Percentiles rank a stretch among this genome's conserved stretches.
Evolutionary conservation across 306 rosid genomes (phyloP).

Genomic region (barrel medic (Medicago truncatula)): MtrunA17r5.0-ANR NC_053044.1:22252001-22252500

Average conservation of each 20-base stretch:
- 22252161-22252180: neutral
- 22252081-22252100: neutral
- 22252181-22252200: neutral
- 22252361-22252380: neutral
- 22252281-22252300: constrained; percentile 2
- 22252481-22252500: too few species aligned
- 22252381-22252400: neutral
- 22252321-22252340: neutral
- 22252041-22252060: neutral
- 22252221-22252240: neutral
- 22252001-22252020: neutral
- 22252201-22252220: neutral
- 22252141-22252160: neutral
- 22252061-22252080: neutral
- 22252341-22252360: neutral
- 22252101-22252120: neutral
- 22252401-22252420: neutral
- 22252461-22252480: too few species aligned
- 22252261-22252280: constrained; percentile 5
- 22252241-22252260: neutral
- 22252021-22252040: neutral
- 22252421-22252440: too few species aligned
- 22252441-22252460: too few species aligned
- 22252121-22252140: neutral
- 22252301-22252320: neutral